A percentile compares a stretch with the other conserved stretches of the same genome.
phyloP scores from a whole-genome alignment of 2,329 filamentous ascomycete species.

The Xylaria sp. region DNA sequence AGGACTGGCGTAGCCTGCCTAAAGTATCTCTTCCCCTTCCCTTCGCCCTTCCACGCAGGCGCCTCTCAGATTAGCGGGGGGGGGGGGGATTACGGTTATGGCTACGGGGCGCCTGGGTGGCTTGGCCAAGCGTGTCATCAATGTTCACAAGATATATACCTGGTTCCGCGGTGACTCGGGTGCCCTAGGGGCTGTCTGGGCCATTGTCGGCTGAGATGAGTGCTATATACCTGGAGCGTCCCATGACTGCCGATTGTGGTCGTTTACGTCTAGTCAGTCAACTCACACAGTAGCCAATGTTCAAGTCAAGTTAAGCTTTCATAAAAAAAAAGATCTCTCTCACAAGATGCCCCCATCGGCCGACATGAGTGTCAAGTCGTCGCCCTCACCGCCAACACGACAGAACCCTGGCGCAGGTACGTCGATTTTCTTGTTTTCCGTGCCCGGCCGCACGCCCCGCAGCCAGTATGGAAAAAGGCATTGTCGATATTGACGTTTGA shows the following conservation, averaged over 20 bases:
- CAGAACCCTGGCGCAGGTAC: constrained; percentile 28
- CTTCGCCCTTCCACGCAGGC: constrained; percentile 1
- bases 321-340: constrained; percentile 2
- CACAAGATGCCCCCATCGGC: constrained; percentile 23
- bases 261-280: constrained; percentile 1
- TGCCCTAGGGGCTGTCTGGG: constrained; percentile 2
- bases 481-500: background rate
- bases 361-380: constrained; percentile 20
- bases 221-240: constrained; percentile 6
- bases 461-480: background rate
- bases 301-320: background rate
- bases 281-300: constrained; percentile 1
- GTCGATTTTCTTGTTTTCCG: constrained; percentile 5
- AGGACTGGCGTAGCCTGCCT: constrained; percentile 14
- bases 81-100: constrained; percentile 17
- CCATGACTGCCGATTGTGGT: background rate
- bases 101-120: constrained; percentile 5
- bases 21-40: no score
- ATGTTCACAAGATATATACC: constrained; percentile 19
- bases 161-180: constrained; percentile 1
- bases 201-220: constrained; percentile 5
- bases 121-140: constrained; percentile 11
- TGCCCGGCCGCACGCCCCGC: background rate
- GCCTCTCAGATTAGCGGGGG: constrained; percentile 14
- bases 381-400: constrained; percentile 17